Percentiles rank a stretch among this genome's conserved stretches.
Evolutionary conservation across 2,329 filamentous ascomycete species (phyloP).

Genomic region (Paraphoma sp.): DNA sequence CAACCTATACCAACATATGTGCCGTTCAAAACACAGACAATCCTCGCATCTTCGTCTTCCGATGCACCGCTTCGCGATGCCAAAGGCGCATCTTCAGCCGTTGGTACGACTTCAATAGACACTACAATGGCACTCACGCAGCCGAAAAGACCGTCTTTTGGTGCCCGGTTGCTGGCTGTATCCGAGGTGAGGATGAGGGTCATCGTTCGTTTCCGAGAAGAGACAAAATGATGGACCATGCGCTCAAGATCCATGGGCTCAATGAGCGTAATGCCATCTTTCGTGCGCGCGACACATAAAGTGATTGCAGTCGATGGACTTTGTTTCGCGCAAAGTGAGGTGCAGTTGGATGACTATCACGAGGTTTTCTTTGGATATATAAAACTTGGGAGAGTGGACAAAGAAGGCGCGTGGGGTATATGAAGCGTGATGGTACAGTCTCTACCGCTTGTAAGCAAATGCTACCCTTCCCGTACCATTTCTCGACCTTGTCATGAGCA

Average conservation of each 20-base stretch:
- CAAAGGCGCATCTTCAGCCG: not conserved
- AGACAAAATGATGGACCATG: conserved; percentile 1
- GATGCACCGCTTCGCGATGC: too few relatives aligned
- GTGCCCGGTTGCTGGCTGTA: not conserved
- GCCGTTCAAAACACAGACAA: too few relatives aligned
- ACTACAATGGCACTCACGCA: conserved; percentile 5
- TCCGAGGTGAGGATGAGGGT: not conserved
- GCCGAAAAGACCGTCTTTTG: not conserved
- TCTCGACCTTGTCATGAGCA: too few relatives aligned
- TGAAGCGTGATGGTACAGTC: too few relatives aligned
- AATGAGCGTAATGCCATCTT: not conserved
- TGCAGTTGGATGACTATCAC: too few relatives aligned
- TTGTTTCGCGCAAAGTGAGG: not conserved
- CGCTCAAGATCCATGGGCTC: not conserved
- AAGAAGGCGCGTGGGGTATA: too few relatives aligned
- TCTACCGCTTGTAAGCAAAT: too few relatives aligned
- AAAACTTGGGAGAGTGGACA: too few relatives aligned
- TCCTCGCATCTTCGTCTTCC: too few relatives aligned
- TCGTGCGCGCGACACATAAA: not conserved
- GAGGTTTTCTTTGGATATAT: too few relatives aligned
- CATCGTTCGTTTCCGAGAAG: not conserved
- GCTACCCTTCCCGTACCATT: too few relatives aligned
- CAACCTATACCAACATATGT: too few relatives aligned
- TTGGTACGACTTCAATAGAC: conserved; percentile 3
- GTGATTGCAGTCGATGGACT: not conserved